Evolutionary conservation across 1,284 basidiomycete genomes (phyloP).

Genomic region (Pseudozyma sp.): DNA sequence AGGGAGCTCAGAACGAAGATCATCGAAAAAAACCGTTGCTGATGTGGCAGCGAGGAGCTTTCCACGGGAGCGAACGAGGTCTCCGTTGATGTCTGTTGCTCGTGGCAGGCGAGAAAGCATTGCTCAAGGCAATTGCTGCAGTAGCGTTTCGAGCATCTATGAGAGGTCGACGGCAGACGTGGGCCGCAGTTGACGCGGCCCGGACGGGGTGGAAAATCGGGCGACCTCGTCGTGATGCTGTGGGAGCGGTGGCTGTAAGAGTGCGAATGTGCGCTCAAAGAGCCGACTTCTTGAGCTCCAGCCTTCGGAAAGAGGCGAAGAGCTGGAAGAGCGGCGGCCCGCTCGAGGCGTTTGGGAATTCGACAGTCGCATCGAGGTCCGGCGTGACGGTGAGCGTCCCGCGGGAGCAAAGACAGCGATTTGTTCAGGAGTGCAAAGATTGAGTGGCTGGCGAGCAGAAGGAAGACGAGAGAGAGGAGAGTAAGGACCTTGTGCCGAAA

Average conservation of each 20-base stretch:
- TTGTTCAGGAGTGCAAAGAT: slow-evolving; percentile 26
- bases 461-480: background rate
- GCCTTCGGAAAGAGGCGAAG: background rate
- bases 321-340: slow-evolving; percentile 27
- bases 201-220: background rate
- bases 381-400: slow-evolving; percentile 33
- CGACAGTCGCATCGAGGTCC: slow-evolving; percentile 26
- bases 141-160: slow-evolving; percentile 17
- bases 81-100: too few relatives aligned
- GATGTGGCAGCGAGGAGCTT: background rate
- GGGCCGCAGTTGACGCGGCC: background rate
- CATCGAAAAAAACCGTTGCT: background rate
- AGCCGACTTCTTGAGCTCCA: slow-evolving; percentile 7
- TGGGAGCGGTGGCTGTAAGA: slow-evolving; percentile 10
- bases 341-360: slow-evolving; percentile 21
- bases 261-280: slow-evolving; percentile 11
- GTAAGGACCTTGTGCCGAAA: slow-evolving; percentile 23
- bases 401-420: slow-evolving; percentile 28
- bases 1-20: too few relatives aligned
- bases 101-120: slow-evolving; percentile 1
- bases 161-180: slow-evolving; percentile 1
- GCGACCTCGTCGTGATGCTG: slow-evolving; percentile 11
- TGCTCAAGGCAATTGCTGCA: slow-evolving; percentile 12
- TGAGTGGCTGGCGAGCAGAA: slow-evolving; percentile 24
- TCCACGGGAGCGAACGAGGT: too few relatives aligned